Evolutionary conservation across 2,329 filamentous ascomycete genomes (phyloP).

Genomic region (Davidsoniella eucalypti): DNA sequence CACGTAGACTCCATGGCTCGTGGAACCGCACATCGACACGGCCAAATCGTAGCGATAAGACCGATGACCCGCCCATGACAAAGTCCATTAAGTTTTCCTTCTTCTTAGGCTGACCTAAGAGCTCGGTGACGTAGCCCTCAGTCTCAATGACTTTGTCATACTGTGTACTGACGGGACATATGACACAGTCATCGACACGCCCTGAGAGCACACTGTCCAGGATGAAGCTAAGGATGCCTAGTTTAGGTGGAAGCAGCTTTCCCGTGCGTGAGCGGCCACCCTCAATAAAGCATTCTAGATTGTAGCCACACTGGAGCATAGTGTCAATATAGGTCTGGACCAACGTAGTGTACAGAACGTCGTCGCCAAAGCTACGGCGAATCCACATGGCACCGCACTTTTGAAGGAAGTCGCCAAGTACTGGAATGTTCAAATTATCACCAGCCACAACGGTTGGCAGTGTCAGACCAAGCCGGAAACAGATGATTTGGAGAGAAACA

Average conservation of each 20-base stretch:
- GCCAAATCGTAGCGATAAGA: constrained; percentile 75
- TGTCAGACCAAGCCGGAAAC: constrained; percentile 78
- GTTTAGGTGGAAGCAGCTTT: constrained; percentile 85
- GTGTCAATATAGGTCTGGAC: constrained; percentile 95
- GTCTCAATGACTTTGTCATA: constrained; percentile 99
- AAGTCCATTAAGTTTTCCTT: constrained; percentile 89
- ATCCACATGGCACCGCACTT: constrained; percentile 98
- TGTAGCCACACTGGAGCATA: constrained; percentile 74
- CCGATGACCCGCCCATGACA: constrained; percentile 65
- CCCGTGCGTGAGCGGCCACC: constrained; percentile 84
- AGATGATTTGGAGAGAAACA: constrained; percentile 85
- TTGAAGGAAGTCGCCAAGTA: constrained; percentile 79
- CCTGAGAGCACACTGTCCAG: constrained; percentile 81
- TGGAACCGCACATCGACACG: constrained; percentile 92
- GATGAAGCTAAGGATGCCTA: constrained; percentile 84
- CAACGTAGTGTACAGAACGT: constrained; percentile 77
- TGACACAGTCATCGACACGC: constrained; percentile 74
- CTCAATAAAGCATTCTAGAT: constrained; percentile 96
- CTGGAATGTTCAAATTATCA: constrained; percentile 88
- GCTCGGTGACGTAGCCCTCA: constrained; percentile 86
- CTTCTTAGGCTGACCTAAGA: constrained; percentile 84
- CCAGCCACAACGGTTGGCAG: constrained; percentile 86
- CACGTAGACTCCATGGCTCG: constrained; percentile 79
- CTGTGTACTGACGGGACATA: constrained; percentile 91
- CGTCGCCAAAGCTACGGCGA: constrained; percentile 77